Conservation (phyloP, 2,329 filamentous ascomycete genomes). For the Shiraia bambusicola region DNA sequence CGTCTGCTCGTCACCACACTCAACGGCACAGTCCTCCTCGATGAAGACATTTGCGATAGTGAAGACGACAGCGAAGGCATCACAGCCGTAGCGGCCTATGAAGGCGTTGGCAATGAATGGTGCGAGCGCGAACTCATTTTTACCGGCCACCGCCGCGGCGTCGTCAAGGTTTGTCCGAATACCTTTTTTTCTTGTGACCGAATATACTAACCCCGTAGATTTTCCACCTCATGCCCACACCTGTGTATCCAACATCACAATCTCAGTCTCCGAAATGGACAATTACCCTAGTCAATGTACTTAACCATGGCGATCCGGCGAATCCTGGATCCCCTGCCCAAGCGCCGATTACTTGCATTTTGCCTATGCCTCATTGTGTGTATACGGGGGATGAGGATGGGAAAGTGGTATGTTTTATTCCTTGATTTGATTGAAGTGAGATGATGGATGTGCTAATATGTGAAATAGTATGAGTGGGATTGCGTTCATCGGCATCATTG, state of each 20-base stretch:
- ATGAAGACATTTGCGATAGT: slow-evolving; percentile 73
- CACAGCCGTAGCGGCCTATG: slow-evolving; percentile 85
- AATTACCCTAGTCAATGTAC: slow-evolving; percentile 73
- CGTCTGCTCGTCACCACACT: slow-evolving; percentile 79
- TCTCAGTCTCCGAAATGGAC: slow-evolving; percentile 60
- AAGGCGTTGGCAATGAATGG: slow-evolving; percentile 89
- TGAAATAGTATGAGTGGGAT: slow-evolving; percentile 57
- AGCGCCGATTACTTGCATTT: slow-evolving; percentile 80
- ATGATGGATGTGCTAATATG: slow-evolving; percentile 8
- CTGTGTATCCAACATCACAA: slow-evolving; percentile 29
- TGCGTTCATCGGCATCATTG: slow-evolving; percentile 52
- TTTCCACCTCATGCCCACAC: slow-evolving; percentile 58
- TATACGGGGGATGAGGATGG: slow-evolving; percentile 96
- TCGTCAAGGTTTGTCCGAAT: slow-evolving; percentile 70
- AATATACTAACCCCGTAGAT: slow-evolving; percentile 42
- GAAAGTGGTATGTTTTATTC: slow-evolving; percentile 57
- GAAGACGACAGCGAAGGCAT: slow-evolving; percentile 69
- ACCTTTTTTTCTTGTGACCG: neutral
- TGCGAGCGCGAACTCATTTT: slow-evolving; percentile 83
- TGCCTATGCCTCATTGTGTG: slow-evolving; percentile 77
- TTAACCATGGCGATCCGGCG: slow-evolving; percentile 73
- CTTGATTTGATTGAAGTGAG: neutral
- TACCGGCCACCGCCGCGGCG: slow-evolving; percentile 80
- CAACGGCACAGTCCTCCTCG: slow-evolving; percentile 79
- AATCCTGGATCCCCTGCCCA: slow-evolving; percentile 42